These are phyloP conservation scores for Aspergillus costaricaensis DNA, from an alignment of 2,329 filamentous ascomycete species.

Conservation along the genomic window DNA sequence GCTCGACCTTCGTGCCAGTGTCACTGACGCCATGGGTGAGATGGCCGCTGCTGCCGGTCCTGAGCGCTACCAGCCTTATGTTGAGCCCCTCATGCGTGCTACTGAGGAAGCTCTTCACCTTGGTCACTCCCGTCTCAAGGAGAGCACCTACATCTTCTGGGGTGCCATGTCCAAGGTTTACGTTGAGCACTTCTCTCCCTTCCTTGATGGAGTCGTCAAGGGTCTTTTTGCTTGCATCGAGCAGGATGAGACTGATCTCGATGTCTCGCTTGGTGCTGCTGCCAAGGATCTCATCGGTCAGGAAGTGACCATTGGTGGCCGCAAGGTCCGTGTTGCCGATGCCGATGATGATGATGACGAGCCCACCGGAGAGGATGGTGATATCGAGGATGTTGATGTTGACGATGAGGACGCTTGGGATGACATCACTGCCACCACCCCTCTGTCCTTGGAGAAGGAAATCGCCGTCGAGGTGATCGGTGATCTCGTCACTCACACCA, in stretches of 20 bases:
- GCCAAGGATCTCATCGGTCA: constrained; percentile 73
- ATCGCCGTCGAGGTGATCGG: constrained; percentile 94
- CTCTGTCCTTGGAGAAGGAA: constrained; percentile 93
- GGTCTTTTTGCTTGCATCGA: constrained; percentile 79
- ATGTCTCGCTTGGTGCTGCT: constrained; percentile 72
- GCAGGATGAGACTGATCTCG: constrained; percentile 81
- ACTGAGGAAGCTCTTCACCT: constrained; percentile 89
- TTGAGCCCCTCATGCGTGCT: constrained; percentile 84
- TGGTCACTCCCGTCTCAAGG: constrained; percentile 85
- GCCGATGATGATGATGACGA: constrained; percentile 61
- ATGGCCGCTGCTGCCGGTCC: constrained; percentile 87
- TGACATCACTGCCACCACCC: constrained; percentile 79
- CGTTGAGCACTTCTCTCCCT: constrained; percentile 60
- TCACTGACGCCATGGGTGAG: constrained; percentile 90
- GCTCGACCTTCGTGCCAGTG: constrained; percentile 82
- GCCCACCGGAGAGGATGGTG: constrained; percentile 54
- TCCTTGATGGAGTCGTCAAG: constrained; percentile 50
- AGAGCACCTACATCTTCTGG: constrained; percentile 98
- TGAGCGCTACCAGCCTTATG: constrained; percentile 85
- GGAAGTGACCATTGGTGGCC: constrained; percentile 76
- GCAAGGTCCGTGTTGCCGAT: constrained; percentile 79
- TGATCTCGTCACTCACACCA: constrained; percentile 86
- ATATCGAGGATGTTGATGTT: constrained; percentile 64
- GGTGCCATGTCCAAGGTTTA: constrained; percentile 93
- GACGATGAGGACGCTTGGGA: constrained; percentile 84